These are phyloP conservation scores for Tetradesmus lagerheimii DNA, from an alignment of 139 green algal genomes.

Conservation along the genomic window DNA sequence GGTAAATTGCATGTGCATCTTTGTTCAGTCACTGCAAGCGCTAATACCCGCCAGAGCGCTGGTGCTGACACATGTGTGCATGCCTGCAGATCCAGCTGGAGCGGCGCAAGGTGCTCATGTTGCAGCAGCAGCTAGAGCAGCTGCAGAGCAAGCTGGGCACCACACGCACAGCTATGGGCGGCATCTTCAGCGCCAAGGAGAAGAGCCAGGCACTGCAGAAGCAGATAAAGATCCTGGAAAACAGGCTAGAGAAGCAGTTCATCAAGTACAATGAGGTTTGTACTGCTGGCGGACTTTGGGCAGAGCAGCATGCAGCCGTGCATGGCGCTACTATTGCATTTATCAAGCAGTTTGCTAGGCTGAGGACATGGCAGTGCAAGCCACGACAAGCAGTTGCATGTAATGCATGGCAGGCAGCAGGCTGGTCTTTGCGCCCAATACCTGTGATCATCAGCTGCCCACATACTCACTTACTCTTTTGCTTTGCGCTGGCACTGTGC, in stretches of 20 bases:
- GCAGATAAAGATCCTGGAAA: conserved; percentile 85
- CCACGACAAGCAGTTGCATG: background rate
- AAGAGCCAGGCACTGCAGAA: conserved; percentile 65
- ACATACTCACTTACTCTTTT: background rate
- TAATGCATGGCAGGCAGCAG: background rate
- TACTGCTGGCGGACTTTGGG: background rate
- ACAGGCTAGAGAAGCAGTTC: conserved; percentile 81
- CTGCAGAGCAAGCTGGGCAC: conserved; percentile 53
- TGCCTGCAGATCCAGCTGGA: conserved; percentile 73
- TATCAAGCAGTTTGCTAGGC: background rate
- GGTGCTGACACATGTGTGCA: background rate
- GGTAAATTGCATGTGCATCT: background rate
- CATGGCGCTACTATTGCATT: no score
- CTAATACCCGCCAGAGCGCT: no score
- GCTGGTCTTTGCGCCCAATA: background rate
- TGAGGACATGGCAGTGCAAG: background rate
- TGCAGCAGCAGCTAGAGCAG: conserved; percentile 56
- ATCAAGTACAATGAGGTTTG: conserved; percentile 76
- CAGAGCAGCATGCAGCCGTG: background rate
- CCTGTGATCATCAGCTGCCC: background rate
- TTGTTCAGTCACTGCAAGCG: background rate
- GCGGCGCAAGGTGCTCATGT: conserved; percentile 60
- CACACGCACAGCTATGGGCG: conserved; percentile 73
- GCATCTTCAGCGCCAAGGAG: conserved; percentile 76
- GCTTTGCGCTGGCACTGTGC: background rate